Conservation (phyloP, 2,329 filamentous ascomycete species). For the Colletotrichum sp. region DNA sequence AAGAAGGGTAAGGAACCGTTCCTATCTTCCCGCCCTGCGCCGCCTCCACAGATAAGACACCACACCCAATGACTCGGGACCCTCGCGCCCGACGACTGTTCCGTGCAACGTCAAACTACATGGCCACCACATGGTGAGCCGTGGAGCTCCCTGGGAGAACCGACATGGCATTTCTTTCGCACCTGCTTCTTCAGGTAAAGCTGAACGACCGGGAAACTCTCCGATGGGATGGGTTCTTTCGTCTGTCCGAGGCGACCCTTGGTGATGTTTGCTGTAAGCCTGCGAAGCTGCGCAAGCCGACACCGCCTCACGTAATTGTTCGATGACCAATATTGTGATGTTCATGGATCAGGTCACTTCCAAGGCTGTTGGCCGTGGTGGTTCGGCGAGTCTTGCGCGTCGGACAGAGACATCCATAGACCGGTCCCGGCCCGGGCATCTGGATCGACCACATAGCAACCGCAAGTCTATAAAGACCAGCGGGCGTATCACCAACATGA, state of each 20-base stretch:
- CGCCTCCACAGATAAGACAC: slow-evolving; percentile 17
- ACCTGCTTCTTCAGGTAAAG: slow-evolving; percentile 16
- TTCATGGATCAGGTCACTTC: background rate
- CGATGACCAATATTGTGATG: slow-evolving; percentile 15
- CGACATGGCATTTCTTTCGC: background rate
- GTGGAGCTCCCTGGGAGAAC: background rate
- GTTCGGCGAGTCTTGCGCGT: background rate
- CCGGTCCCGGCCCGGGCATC: background rate
- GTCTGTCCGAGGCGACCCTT: background rate
- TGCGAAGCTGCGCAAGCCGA: background rate
- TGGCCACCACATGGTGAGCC: slow-evolving; percentile 1
- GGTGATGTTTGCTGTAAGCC: background rate
- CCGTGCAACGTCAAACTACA: slow-evolving; percentile 11
- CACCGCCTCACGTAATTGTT: background rate
- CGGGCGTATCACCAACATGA: background rate
- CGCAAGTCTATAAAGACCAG: slow-evolving; percentile 7
- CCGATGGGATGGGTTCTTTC: background rate
- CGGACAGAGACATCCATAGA: background rate
- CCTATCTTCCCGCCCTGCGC: slow-evolving; percentile 6
- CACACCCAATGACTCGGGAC: slow-evolving; percentile 11
- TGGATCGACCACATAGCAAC: background rate
- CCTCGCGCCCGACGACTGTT: background rate
- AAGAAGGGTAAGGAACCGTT: background rate
- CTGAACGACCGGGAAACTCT: background rate
- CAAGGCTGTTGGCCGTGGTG: background rate